Base-by-base conservation (phyloP, 495 filamentous ascomycete species). In the Aspergillus bertholletiae region DNA sequence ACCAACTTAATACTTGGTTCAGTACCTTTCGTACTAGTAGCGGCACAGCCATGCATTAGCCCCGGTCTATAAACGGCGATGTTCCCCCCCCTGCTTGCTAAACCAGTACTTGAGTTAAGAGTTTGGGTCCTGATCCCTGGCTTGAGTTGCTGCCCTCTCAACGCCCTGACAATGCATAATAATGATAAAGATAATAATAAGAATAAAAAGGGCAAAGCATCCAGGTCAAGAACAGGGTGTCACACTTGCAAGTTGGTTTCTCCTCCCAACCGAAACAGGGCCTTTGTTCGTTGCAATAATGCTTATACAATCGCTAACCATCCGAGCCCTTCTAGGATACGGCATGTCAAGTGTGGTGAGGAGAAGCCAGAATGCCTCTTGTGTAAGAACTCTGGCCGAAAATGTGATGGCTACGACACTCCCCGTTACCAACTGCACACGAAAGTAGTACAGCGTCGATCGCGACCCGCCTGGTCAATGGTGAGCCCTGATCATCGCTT, bases 281-380 rank as follows among this genome's bases (percentile, higher is more conserved):
- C 2, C 30, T 12, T 32, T 32, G 30, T 32, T 3, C 30, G 9
- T 28, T 32, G 8, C 30, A 32, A 11, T 32, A 32, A 32, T 1
- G 30, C 13, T 32, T 11, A 32, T 12, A 32, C 30, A 7, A 12
- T 12, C 13, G 30, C 9, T 32, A 32, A 32, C 30, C 9, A n/a
- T n/a, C n/a, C n/a, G n/a, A n/a, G n/a, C n/a, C n/a, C n/a, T 32
- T 12, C 24, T 39, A 70, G 69, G 67, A 70, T 73, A 32, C 72
- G 81, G 46, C 78, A 73, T 49, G 71, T 84, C 39, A 84, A 82
- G 57, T 84, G 80, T 49, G 80, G 77, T 50, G 81, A 84, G 54
- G 64, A 66, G 41, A 80, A 76, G 58, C 81, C 80, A 1, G 48
- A 53, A 9, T 76, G 74, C 53, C 11, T 61, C 0, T 64, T 66